Base-by-base conservation (phyloP, 2,329 filamentous ascomycete genomes). In the Reticulascus tulasneorum region DNA sequence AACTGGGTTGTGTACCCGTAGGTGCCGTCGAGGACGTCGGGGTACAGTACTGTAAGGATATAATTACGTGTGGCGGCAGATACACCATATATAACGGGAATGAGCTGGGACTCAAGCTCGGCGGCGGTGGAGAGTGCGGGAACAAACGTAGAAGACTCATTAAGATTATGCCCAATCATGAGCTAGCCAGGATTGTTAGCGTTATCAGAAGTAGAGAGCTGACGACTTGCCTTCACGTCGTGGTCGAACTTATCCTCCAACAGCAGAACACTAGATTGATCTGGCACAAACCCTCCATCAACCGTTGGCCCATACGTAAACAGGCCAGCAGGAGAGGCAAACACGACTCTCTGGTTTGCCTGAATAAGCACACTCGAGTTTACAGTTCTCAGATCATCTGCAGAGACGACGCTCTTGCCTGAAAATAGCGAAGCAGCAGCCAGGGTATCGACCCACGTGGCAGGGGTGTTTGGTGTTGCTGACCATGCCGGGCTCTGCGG, bases 111-210 rank as follows among this genome's bases (percentile, higher is more conserved):
- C 0, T 55, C 35, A 11, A 77, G 54, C 1, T 50, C 50, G n/a
- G 63, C 55, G 1, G 63, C 69, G 5, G 51, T 56, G 31, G 75
- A 66, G 27, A 62, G 60, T 20, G 63, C 59, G 1, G 64, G 64
- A 4, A 62, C 61, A 40, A 74, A 75, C 3, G 42, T 40, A 10
- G 56, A 47, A 6, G 65, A 70, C 58, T 77, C 73, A 44, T 77
- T 65, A 4, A 68, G 67, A 38, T 70, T 73, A 50, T 71, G 45
- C 12, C 49, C 42, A 3, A 45, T 32, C 33, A 53, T 45, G 21
- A 50, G 12, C 4, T 38, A 33, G 12, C n/a, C n/a, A n/a, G n/a
- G n/a, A n/a, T n/a, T n/a, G n/a, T n/a, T n/a, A n/a, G n/a, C n/a
- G n/a, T n/a, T n/a, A n/a, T n/a, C n/a, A n/a, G n/a, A n/a, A n/a